Conservation (phyloP, 1,284 basidiomycete genomes). For the Ceratorhiza oryzae-sativae region DNA sequence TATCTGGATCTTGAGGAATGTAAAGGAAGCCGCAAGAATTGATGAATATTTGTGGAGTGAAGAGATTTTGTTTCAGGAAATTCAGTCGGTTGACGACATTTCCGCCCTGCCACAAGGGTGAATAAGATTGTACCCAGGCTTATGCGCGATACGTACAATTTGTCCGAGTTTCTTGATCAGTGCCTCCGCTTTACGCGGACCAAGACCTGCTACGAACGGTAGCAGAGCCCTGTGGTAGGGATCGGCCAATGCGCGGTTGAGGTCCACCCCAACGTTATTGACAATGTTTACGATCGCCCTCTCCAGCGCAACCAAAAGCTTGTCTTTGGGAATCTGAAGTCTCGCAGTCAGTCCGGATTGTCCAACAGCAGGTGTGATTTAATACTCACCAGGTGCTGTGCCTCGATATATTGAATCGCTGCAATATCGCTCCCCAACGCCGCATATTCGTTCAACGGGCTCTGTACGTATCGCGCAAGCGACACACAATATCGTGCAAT, state of each 20-base stretch:
- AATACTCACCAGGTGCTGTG: slow-evolving; percentile 80
- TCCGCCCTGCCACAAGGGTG: slow-evolving; percentile 65
- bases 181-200: slow-evolving; percentile 91
- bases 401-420: slow-evolving; percentile 81
- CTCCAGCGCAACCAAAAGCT: slow-evolving; percentile 83
- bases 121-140: slow-evolving; percentile 26
- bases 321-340: slow-evolving; percentile 80
- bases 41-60: slow-evolving; percentile 87
- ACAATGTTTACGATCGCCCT: slow-evolving; percentile 88
- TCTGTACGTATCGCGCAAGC: slow-evolving; percentile 92
- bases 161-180: slow-evolving; percentile 82
- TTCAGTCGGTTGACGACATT: slow-evolving; percentile 83
- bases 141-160: slow-evolving; percentile 58
- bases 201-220: slow-evolving; percentile 92
- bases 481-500: slow-evolving; percentile 95
- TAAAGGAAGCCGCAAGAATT: slow-evolving; percentile 92
- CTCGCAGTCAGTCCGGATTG: slow-evolving; percentile 16
- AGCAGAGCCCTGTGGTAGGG: slow-evolving; percentile 87
- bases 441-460: slow-evolving; percentile 92
- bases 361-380: neutral
- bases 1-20: slow-evolving; percentile 75
- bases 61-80: slow-evolving; percentile 78
- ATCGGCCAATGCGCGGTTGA: slow-evolving; percentile 90
- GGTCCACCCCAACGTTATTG: slow-evolving; percentile 93
- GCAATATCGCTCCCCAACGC: slow-evolving; percentile 83